Conservation (phyloP, 345 rosid species). For the Streptanthus diversifolius region DNA sequence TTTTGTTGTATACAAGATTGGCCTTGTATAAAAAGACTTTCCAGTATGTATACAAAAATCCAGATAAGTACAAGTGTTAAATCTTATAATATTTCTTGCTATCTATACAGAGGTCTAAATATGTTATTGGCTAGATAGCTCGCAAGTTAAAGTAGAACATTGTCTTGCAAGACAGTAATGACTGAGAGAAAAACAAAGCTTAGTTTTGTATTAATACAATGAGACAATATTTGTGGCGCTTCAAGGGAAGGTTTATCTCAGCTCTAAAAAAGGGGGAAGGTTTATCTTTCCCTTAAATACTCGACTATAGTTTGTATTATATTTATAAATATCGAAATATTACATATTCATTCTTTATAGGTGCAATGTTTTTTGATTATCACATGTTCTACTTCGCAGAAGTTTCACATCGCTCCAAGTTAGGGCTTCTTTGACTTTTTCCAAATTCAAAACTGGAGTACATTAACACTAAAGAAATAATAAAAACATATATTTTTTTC, state of each 20-base stretch:
- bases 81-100: neutral
- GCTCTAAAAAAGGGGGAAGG: conserved; percentile 23
- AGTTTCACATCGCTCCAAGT: neutral
- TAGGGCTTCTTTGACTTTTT: conserved; percentile 17
- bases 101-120: neutral
- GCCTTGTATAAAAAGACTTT: neutral
- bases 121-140: neutral
- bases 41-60: neutral
- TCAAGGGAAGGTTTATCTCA: conserved; percentile 31
- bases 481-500: neutral
- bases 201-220: neutral
- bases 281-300: conserved; percentile 25
- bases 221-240: neutral
- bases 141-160: neutral
- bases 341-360: neutral
- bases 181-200: neutral
- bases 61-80: too few species aligned
- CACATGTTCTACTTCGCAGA: neutral
- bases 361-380: conserved; percentile 8
- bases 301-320: conserved; percentile 8
- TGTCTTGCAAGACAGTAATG: neutral
- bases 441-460: neutral
- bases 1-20: neutral
- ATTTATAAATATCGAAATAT: neutral
- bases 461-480: neutral